Percentiles rank a stretch among this genome's conserved stretches.
Conservation (phyloP, 805 yeast species). For the Metschnikowia picachoensis region DNA sequence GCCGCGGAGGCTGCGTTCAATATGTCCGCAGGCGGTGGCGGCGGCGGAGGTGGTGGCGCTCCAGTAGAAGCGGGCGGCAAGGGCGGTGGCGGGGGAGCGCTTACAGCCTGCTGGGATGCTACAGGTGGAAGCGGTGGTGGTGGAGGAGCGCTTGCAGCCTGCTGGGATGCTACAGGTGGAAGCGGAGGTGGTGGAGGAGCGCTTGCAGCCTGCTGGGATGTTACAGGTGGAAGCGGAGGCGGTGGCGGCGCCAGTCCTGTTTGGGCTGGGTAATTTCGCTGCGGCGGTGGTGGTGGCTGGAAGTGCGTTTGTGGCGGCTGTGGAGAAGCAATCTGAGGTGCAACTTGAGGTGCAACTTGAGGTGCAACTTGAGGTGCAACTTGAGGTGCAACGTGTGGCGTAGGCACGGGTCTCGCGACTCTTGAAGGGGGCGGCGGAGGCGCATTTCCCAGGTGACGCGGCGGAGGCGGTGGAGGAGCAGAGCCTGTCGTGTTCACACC, state of each 20-base stretch:
- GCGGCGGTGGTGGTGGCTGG: slow-evolving; percentile 14
- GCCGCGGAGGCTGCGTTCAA: slow-evolving; percentile 14
- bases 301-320: slow-evolving; percentile 2
- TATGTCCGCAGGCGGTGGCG: neutral
- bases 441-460: slow-evolving; percentile 16
- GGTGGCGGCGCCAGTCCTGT: slow-evolving; percentile 20
- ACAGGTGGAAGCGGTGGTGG: slow-evolving; percentile 19
- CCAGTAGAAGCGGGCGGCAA: slow-evolving; percentile 4
- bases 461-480: slow-evolving; percentile 16
- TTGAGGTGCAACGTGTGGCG: slow-evolving; percentile 16
- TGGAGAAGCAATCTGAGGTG: neutral
- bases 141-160: slow-evolving; percentile 20
- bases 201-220: slow-evolving; percentile 11
- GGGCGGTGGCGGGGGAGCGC: slow-evolving; percentile 30
- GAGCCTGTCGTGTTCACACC: slow-evolving; percentile 1
- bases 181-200: slow-evolving; percentile 25
- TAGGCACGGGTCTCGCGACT: slow-evolving; percentile 17
- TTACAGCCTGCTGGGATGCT: slow-evolving; percentile 7
- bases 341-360: neutral
- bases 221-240: slow-evolving; percentile 20
- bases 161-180: slow-evolving; percentile 15
- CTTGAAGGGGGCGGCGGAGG: slow-evolving; percentile 35
- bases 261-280: slow-evolving; percentile 22
- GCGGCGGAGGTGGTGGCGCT: slow-evolving; percentile 21
- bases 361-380: slow-evolving; percentile 4